Evolutionary conservation across 2,329 filamentous ascomycete genomes (phyloP), one percentile per base, ranked within the genome.

Genomic region (Aspergillus sp.): DNA sequence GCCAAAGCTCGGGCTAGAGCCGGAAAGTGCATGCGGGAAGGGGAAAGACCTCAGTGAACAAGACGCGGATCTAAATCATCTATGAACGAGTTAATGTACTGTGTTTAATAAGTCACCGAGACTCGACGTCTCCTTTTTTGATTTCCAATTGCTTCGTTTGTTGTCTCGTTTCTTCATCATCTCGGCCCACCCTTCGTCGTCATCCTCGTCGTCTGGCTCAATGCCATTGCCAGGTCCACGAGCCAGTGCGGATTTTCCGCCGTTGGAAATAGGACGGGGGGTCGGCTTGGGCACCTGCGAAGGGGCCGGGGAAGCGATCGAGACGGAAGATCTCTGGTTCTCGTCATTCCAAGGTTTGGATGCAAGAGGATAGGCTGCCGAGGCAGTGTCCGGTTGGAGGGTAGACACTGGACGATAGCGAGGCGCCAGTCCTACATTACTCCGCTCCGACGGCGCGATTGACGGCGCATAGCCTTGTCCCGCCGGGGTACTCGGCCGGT

Each of bases 391-490:
- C 10, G 75, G 71, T 7, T 80, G 81, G 56, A 83, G 80, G 47
- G 89, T 88, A 0, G 91, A 92, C 0, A 98, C 94, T 1, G 95
- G 92, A 50, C 95, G 86, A 77, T 99, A 99, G 49, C 95, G 87
- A 32, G 91, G 89, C 9, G 95, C 92, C 55, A 96, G 84, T 16
- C 95, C 95, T 62, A 97, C 81, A 73, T 96, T 98, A 81, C 93
- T 98, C 62, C 95, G 89, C 78, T 98, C 95, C 5, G 92, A 96
- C 1, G 95, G 95, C 2, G 95, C 94, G 66, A 99, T 96, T 0
- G 94, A 98, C 1, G 92, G 87, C 1, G 92, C 85, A 76, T 98
- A 98, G 9, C 84, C 75, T 59, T 67, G 66, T 32, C 67, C 69
- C 56, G 59, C 62, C 56, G 63, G 60, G 54, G 66, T 68, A 58